Evolutionary conservation across 1,139 yeast genomes (phyloP).

Genomic region (Candida sojae): DNA sequence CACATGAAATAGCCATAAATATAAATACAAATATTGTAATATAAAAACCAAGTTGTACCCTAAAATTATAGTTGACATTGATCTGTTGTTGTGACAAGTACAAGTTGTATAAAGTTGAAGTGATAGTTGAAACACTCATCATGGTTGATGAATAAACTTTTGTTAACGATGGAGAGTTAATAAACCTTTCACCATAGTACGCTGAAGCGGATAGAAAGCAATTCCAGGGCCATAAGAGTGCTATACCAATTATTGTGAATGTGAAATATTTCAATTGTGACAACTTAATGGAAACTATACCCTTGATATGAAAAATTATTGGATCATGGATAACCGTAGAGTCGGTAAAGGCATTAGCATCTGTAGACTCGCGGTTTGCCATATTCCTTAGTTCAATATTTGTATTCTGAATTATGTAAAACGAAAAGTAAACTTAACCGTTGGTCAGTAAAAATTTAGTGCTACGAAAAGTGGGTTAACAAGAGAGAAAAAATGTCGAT

Average conservation of each 20-base stretch:
- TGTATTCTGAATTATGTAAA: background rate
- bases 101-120: conserved; percentile 62
- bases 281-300: conserved; percentile 22
- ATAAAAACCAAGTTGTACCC: conserved; percentile 62
- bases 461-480: too few relatives aligned
- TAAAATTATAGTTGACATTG: conserved; percentile 58
- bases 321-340: conserved; percentile 24
- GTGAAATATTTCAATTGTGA: conserved; percentile 58
- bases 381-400: conserved; percentile 2
- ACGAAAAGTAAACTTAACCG: background rate
- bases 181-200: conserved; percentile 70
- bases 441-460: too few relatives aligned
- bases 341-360: background rate
- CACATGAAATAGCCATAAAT: conserved; percentile 52
- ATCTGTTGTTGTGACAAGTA: conserved; percentile 69
- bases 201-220: conserved; percentile 85
- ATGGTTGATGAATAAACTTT: conserved; percentile 75
- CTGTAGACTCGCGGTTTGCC: conserved; percentile 15
- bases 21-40: conserved; percentile 59
- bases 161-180: conserved; percentile 52
- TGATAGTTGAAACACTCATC: conserved; percentile 84
- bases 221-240: conserved; percentile 96
- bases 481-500: too few relatives aligned
- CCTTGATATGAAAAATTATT: conserved; percentile 23
- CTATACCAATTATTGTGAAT: conserved; percentile 70